A percentile compares a stretch with the other conserved stretches of the same genome.
Evolutionary conservation across 257 asterid species (phyloP).

Genomic region (Solanum dulcamara): DNA sequence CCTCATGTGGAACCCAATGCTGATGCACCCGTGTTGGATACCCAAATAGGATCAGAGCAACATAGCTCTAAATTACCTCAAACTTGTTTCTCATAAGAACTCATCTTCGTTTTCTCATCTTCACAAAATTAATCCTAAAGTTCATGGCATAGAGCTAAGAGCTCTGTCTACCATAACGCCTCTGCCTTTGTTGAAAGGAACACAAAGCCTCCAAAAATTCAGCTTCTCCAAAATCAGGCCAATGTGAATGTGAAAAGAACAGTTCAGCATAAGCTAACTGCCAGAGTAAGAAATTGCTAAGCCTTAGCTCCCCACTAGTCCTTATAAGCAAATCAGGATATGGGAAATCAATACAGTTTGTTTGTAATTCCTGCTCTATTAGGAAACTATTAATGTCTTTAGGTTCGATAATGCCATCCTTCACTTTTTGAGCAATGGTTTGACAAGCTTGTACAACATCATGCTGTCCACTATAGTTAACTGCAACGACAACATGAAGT

Average conservation of each 20-base stretch:
- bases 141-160: background rate
- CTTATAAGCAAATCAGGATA: constrained; percentile 49
- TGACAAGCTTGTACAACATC: constrained; percentile 43
- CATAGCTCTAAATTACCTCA: background rate
- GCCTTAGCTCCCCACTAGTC: constrained; percentile 60
- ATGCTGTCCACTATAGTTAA: constrained; percentile 39
- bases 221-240: constrained; percentile 64
- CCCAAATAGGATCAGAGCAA: background rate
- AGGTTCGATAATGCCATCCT: constrained; percentile 39
- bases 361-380: constrained; percentile 40
- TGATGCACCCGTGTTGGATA: background rate
- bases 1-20: background rate
- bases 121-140: background rate
- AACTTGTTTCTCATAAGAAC: background rate
- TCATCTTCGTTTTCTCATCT: background rate
- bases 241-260: constrained; percentile 25
- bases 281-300: constrained; percentile 64
- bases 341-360: constrained; percentile 36
- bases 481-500: constrained; percentile 45
- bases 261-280: constrained; percentile 62
- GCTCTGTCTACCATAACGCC: constrained; percentile 36
- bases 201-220: constrained; percentile 41
- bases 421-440: constrained; percentile 35
- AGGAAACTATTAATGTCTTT: constrained; percentile 28
- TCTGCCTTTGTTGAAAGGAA: constrained; percentile 43